phyloP scores from a whole-genome alignment of 2,329 filamentous ascomycete genomes.

The Botrytis fabae region DNA sequence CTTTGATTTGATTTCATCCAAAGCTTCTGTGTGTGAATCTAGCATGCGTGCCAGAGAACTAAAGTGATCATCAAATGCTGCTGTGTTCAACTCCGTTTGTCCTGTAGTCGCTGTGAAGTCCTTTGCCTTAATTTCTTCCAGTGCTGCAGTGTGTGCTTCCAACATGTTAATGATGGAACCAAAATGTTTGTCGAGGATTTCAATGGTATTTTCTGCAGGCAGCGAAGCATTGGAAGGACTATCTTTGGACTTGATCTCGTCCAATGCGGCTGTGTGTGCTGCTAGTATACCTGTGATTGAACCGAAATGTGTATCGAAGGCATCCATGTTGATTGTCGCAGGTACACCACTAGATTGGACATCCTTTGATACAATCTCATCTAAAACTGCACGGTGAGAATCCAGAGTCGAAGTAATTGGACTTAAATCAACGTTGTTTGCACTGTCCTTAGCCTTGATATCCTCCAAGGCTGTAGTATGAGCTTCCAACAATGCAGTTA shows the following conservation, averaged over 20 bases:
- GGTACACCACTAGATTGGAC: background rate
- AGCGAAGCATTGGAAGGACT: constrained; percentile 1
- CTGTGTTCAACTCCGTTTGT: background rate
- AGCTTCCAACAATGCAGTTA: background rate
- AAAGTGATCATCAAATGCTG: constrained; percentile 23
- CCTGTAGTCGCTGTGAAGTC: background rate
- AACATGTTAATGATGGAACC: constrained; percentile 23
- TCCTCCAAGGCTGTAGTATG: constrained; percentile 24
- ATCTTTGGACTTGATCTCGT: constrained; percentile 28
- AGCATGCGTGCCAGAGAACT: constrained; percentile 25
- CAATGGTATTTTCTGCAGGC: background rate
- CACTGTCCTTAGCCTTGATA: constrained; percentile 23
- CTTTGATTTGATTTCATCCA: constrained; percentile 20
- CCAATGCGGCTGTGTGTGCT: constrained; percentile 26
- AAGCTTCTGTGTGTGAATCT: constrained; percentile 22
- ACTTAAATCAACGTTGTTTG: background rate
- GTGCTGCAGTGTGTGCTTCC: constrained; percentile 23
- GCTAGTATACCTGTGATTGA: constrained; percentile 25
- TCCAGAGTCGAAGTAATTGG: constrained; percentile 20
- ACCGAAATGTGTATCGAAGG: constrained; percentile 23
- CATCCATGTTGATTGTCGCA: background rate
- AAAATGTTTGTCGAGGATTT: constrained; percentile 22
- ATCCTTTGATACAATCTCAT: constrained; percentile 24
- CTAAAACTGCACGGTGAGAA: constrained; percentile 17
- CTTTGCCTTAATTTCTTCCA: constrained; percentile 30